These are phyloP conservation scores for Claviceps pazoutovae DNA, from an alignment of 2,329 filamentous ascomycete species.

Conservation along the genomic window DNA sequence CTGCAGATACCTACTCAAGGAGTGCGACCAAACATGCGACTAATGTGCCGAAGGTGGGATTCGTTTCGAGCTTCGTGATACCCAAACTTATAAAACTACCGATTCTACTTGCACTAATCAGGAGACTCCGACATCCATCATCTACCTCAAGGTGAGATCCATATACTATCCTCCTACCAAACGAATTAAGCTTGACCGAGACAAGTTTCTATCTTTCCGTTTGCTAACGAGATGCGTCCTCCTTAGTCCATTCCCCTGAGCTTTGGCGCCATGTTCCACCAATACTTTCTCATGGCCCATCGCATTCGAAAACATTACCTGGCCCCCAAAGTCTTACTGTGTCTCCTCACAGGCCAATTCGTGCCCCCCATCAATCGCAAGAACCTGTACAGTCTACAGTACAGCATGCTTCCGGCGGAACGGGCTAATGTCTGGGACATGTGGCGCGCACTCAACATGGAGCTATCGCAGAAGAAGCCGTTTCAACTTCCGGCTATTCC, in stretches of 20 bases:
- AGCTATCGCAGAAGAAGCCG: constrained; percentile 31
- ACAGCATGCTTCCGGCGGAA: constrained; percentile 85
- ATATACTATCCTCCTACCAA: not conserved
- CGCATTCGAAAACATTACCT: constrained; percentile 93
- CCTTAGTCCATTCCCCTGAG: constrained; percentile 70
- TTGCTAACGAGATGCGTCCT: not conserved
- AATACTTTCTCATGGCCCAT: constrained; percentile 89
- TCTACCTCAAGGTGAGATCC: constrained; percentile 60
- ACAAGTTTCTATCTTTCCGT: not conserved
- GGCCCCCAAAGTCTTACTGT: constrained; percentile 74
- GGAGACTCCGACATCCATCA: constrained; percentile 59
- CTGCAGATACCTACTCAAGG: not conserved
- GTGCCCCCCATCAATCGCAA: constrained; percentile 91
- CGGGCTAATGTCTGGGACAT: constrained; percentile 72
- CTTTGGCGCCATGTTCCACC: constrained; percentile 88
- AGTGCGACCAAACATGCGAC: not conserved
- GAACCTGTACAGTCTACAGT: constrained; percentile 90
- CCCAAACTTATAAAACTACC: constrained; percentile 35
- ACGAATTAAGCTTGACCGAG: no score
- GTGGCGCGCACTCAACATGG: constrained; percentile 56
- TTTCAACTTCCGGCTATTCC: constrained; percentile 23
- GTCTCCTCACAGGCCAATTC: constrained; percentile 78
- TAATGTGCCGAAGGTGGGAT: constrained; percentile 40
- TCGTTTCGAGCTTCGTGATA: constrained; percentile 77
- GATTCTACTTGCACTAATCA: constrained; percentile 26